Percentiles rank a stretch among this genome's conserved stretches.
phyloP scores from a whole-genome alignment of 352 stramenopile genomes.

The Phytophthora niederhauseri region DNA sequence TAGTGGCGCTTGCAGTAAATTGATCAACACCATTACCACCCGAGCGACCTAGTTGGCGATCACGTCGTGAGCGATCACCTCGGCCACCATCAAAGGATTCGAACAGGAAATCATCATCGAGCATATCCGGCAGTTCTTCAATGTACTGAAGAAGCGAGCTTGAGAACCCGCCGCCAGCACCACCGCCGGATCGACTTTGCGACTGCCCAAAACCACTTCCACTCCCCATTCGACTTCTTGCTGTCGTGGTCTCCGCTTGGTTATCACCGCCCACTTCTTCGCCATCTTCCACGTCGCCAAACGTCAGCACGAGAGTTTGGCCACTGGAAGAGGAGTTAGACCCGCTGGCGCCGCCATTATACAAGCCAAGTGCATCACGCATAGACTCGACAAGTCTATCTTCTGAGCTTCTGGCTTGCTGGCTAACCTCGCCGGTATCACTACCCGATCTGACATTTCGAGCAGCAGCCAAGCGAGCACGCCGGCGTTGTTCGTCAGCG shows the following conservation, averaged over 20 bases:
- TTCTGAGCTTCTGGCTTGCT: conserved; percentile 25
- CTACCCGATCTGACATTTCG: conserved; percentile 23
- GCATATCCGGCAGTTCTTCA: conserved; percentile 59
- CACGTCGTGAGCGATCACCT: conserved; percentile 42
- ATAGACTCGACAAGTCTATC: conserved; percentile 49
- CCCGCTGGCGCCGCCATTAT: conserved; percentile 20
- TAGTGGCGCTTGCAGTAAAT: conserved; percentile 19
- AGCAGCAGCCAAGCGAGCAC: conserved; percentile 36
- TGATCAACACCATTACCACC: conserved; percentile 19
- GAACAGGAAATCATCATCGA: conserved; percentile 62
- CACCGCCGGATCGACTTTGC: conserved; percentile 20
- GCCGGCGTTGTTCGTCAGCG: conserved; percentile 59
- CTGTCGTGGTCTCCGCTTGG: neutral
- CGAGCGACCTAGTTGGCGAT: conserved; percentile 35
- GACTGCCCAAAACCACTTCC: conserved; percentile 10
- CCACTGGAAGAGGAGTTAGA: conserved; percentile 22
- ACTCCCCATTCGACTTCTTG: conserved; percentile 16
- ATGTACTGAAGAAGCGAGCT: conserved; percentile 61
- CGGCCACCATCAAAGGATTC: conserved; percentile 54
- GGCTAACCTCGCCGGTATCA: conserved; percentile 16
- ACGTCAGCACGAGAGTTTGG: conserved; percentile 49
- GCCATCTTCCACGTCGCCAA: conserved; percentile 41
- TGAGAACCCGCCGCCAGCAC: conserved; percentile 29
- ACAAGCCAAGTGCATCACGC: conserved; percentile 42
- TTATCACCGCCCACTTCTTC: conserved; percentile 23